Evolutionary conservation across 805 yeast genomes (phyloP), one percentile per base, ranked within the genome.

Genomic region (Ogataea kodamae): DNA sequence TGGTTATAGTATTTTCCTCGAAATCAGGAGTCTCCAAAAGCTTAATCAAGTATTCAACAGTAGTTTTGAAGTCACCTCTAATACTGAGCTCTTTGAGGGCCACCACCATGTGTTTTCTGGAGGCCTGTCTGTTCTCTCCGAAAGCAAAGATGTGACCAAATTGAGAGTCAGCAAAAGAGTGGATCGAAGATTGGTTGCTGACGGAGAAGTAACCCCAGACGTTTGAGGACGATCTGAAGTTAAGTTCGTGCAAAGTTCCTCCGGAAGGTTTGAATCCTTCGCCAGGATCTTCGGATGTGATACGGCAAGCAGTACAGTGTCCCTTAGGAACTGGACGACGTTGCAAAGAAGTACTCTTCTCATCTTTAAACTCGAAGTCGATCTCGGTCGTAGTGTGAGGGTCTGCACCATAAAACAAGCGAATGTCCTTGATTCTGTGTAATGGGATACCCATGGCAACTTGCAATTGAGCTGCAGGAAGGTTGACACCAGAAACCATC

Each of bases 121-220:
- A 86, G 22, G 95, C 95, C 62, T 86, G 94, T 68, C 99, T 83
- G 59, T 89, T 90, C 68, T 92, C 98, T 61, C 98, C 98, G 64
- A 90, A 94, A 20, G 99, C 97, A 62, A 92, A 92, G 43, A 92
- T 92, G 63, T 92, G 99, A 61, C 99, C 99, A 55, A 92, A 92
- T 66, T 92, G 99, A 37, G 98, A 90, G 64, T 92, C 99, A 18
- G 96, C 83, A 68, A 88, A 94, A 4, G 97, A 88, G 65, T 92
- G 99, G 54, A 92, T 94, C 33, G 96, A 89, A 43, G 97, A 95
- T 61, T 86, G 90, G 65, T 85, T 88, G 50, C 92, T 87, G 34
- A 92, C 97, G 12, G 96, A 87, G 76, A 92, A 92, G 62, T 92
- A 92, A 69, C 99, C 99, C 99, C 99, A 92, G 30, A 94, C 99